Percentiles rank a stretch among this genome's conserved stretches.
Conservation (phyloP, 2,329 filamentous ascomycete genomes). For the Fusarium sp. region DNA sequence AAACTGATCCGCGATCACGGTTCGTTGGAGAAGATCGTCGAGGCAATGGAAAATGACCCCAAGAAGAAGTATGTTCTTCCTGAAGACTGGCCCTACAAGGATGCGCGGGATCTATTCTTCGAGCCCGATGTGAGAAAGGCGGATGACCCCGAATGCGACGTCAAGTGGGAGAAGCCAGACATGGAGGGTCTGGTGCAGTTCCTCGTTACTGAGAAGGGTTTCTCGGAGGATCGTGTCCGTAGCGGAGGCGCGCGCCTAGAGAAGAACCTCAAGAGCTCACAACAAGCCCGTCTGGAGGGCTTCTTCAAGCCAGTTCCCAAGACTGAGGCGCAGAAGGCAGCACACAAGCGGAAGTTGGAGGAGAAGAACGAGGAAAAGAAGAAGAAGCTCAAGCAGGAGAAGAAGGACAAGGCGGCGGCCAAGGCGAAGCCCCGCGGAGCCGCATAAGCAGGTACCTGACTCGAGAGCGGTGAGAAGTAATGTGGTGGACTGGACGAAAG, state of each 20-base stretch:
- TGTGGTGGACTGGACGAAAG: slow-evolving; percentile 3
- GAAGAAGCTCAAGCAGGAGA: slow-evolving; percentile 94
- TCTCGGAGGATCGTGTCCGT: slow-evolving; percentile 93
- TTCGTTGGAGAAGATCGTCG: slow-evolving; percentile 87
- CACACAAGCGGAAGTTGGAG: slow-evolving; percentile 91
- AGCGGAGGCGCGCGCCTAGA: slow-evolving; percentile 80
- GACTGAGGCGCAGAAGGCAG: slow-evolving; percentile 86
- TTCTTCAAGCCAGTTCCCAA: slow-evolving; percentile 97
- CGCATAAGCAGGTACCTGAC: slow-evolving; percentile 9
- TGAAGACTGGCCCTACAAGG: slow-evolving; percentile 96
- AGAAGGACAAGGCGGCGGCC: slow-evolving; percentile 92
- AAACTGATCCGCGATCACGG: slow-evolving; percentile 95
- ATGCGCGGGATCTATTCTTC: slow-evolving; percentile 92
- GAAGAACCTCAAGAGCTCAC: slow-evolving; percentile 91
- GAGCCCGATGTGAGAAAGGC: slow-evolving; percentile 88
- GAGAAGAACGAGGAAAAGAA: slow-evolving; percentile 92
- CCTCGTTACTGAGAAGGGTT: slow-evolving; percentile 93
- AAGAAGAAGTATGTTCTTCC: slow-evolving; percentile 87
- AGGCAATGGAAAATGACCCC: slow-evolving; percentile 79
- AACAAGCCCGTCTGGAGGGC: slow-evolving; percentile 91
- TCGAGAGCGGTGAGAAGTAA: slow-evolving; percentile 9
- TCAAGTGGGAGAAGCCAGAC: slow-evolving; percentile 97
- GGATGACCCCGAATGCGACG: slow-evolving; percentile 89
- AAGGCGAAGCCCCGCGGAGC: slow-evolving; percentile 87
- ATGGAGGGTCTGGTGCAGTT: slow-evolving; percentile 90